These are phyloP conservation scores for Lasiosphaeria miniovina DNA, from an alignment of 495 filamentous ascomycete species.

Conservation along the genomic window DNA sequence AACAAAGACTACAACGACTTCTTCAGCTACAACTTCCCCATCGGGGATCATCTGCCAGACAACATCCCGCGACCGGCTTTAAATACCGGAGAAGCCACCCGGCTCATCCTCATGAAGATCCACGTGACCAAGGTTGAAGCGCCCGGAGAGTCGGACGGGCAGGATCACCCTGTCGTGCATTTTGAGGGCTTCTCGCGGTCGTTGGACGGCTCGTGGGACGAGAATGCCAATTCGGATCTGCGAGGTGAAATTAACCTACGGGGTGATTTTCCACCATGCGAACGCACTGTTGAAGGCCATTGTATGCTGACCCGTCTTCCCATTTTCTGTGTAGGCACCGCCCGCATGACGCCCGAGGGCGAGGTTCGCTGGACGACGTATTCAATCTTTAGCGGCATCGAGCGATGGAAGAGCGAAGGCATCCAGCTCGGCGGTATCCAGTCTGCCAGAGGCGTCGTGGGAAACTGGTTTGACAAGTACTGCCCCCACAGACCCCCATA, in stretches of 20 bases:
- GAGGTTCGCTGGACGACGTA: conserved; percentile 66
- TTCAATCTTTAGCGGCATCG: conserved; percentile 57
- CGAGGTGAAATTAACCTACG: conserved; percentile 38
- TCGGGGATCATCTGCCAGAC: conserved; percentile 23
- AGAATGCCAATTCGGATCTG: conserved; percentile 56
- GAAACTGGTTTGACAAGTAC: conserved; percentile 67
- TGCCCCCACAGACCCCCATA: conserved; percentile 10
- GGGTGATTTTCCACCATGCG: background rate
- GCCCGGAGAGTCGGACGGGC: conserved; percentile 47
- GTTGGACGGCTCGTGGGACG: conserved; percentile 55
- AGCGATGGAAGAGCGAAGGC: conserved; percentile 64
- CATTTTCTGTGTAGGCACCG: conserved; percentile 39
- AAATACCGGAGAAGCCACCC: conserved; percentile 55
- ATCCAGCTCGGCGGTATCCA: conserved; percentile 60
- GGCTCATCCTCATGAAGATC: conserved; percentile 63
- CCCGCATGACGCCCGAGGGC: conserved; percentile 56
- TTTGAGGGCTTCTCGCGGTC: conserved; percentile 55
- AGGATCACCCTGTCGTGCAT: conserved; percentile 53
- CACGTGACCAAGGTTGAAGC: conserved; percentile 49
- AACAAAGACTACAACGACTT: conserved; percentile 57
- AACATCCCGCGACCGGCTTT: conserved; percentile 49
- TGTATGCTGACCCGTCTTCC: background rate
- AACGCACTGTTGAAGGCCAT: background rate
- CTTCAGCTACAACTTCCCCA: conserved; percentile 57
- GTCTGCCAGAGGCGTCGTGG: conserved; percentile 57